Evolutionary conservation across 768 basidiomycete genomes (phyloP).

Genomic region (Tylopilus felleus): DNA sequence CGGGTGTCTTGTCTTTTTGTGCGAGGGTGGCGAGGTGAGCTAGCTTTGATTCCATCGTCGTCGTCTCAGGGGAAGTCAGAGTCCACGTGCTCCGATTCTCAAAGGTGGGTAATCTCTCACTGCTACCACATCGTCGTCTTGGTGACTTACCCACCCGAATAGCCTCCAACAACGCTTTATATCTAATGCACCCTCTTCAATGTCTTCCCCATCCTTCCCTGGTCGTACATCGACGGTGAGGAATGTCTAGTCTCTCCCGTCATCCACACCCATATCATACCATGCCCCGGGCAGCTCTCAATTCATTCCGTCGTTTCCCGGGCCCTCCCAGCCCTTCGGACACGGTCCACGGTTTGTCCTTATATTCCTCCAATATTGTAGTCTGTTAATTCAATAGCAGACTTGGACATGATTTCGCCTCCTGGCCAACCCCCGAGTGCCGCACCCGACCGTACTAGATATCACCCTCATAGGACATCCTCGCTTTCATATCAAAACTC

Average conservation of each 20-base stretch:
- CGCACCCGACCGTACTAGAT: constrained; percentile 10
- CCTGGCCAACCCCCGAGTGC: neutral
- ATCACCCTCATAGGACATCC: constrained; percentile 43
- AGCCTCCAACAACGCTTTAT: neutral
- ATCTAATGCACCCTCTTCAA: neutral
- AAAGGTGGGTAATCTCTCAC: no score
- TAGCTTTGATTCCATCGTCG: constrained; percentile 57
- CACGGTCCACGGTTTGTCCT: constrained; percentile 22
- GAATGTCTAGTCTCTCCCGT: constrained; percentile 23
- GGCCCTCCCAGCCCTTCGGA: constrained; percentile 42
- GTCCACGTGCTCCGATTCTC: neutral
- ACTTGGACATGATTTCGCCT: constrained; percentile 11
- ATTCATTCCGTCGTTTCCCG: constrained; percentile 36
- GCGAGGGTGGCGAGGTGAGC: constrained; percentile 56
- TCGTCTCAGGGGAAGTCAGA: neutral
- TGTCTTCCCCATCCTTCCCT: neutral
- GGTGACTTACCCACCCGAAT: constrained; percentile 24
- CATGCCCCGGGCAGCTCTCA: constrained; percentile 17
- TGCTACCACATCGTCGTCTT: constrained; percentile 25
- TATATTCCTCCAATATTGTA: neutral
- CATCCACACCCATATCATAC: constrained; percentile 33
- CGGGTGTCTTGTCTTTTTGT: constrained; percentile 84
- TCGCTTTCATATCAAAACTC: constrained; percentile 56
- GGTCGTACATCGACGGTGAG: no score
- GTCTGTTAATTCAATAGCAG: constrained; percentile 2